A percentile compares a stretch with the other conserved stretches of the same genome.
phyloP scores from a whole-genome alignment of 2,329 filamentous ascomycete species.

The Xylaria sp. region DNA sequence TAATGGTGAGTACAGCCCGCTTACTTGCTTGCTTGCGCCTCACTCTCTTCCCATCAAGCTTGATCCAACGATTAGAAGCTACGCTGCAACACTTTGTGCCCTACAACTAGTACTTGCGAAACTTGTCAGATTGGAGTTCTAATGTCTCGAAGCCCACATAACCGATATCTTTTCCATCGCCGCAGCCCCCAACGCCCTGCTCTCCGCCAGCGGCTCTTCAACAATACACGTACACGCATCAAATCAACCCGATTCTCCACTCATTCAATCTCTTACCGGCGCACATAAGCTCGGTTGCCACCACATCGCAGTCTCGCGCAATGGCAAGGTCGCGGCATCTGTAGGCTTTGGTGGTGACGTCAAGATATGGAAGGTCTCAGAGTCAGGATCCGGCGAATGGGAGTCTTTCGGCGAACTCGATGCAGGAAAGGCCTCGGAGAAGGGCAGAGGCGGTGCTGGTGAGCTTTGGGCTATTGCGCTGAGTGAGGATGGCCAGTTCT shows the following conservation, averaged over 20 bases:
- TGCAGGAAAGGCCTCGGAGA: conserved; percentile 44
- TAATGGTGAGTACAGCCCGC: conserved; percentile 68
- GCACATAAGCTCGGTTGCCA: conserved; percentile 92
- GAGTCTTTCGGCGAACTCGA: conserved; percentile 58
- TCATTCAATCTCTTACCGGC: conserved; percentile 80
- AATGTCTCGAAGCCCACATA: conserved; percentile 71
- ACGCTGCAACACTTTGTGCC: neutral
- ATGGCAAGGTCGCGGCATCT: conserved; percentile 79
- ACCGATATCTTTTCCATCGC: conserved; percentile 88
- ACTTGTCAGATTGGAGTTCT: conserved; percentile 34
- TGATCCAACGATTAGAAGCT: neutral
- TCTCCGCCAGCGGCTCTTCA: conserved; percentile 88
- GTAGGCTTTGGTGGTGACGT: conserved; percentile 91
- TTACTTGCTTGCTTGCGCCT: conserved; percentile 4
- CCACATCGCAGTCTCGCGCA: conserved; percentile 77
- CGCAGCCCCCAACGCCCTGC: conserved; percentile 75
- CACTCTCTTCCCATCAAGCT: conserved; percentile 6
- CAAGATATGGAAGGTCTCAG: conserved; percentile 78
- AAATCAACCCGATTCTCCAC: conserved; percentile 74
- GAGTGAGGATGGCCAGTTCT: conserved; percentile 82
- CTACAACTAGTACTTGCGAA: conserved; percentile 26
- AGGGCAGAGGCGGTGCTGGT: conserved; percentile 61
- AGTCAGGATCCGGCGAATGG: conserved; percentile 70
- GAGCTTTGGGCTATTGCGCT: conserved; percentile 90
- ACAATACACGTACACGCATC: conserved; percentile 84